These are phyloP conservation scores for Phaffomyces thermotolerans DNA, from an alignment of 805 yeast species.

Conservation along the genomic window DNA sequence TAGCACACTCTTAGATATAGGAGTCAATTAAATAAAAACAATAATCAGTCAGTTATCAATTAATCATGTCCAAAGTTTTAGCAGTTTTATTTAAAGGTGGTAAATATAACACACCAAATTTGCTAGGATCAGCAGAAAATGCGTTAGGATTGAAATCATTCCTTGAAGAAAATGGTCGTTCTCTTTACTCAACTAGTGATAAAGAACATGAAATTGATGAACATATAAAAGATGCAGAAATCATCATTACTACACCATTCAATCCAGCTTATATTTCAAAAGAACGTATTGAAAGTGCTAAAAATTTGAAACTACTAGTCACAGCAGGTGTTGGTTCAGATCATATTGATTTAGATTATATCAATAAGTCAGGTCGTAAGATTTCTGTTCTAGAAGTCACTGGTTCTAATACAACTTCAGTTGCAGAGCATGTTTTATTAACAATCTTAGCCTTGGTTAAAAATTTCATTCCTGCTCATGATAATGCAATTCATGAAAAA, in stretches of 20 bases:
- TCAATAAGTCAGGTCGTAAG: slow-evolving; percentile 48
- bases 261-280: slow-evolving; percentile 70
- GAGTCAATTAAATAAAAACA: too few relatives aligned
- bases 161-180: slow-evolving; percentile 61
- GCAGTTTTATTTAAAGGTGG: slow-evolving; percentile 27
- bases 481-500: slow-evolving; percentile 46
- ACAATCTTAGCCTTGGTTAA: slow-evolving; percentile 64
- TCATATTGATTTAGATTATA: slow-evolving; percentile 65
- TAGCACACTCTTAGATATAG: too few relatives aligned
- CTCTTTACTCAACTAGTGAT: slow-evolving; percentile 55
- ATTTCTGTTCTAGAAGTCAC: slow-evolving; percentile 75
- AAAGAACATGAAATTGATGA: slow-evolving; percentile 65
- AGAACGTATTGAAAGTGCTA: slow-evolving; percentile 61
- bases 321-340: slow-evolving; percentile 88
- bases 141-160: slow-evolving; percentile 64
- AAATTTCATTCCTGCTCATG: slow-evolving; percentile 75
- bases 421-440: slow-evolving; percentile 76
- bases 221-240: slow-evolving; percentile 64
- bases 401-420: slow-evolving; percentile 73
- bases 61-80: slow-evolving; percentile 15
- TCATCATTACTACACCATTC: slow-evolving; percentile 77
- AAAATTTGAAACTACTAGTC: slow-evolving; percentile 59
- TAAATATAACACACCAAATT: slow-evolving; percentile 30
- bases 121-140: slow-evolving; percentile 67
- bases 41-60: not conserved